Base-by-base conservation (phyloP, 148 eudicot species). In the Rhododendron kiyosumense region DNA sequence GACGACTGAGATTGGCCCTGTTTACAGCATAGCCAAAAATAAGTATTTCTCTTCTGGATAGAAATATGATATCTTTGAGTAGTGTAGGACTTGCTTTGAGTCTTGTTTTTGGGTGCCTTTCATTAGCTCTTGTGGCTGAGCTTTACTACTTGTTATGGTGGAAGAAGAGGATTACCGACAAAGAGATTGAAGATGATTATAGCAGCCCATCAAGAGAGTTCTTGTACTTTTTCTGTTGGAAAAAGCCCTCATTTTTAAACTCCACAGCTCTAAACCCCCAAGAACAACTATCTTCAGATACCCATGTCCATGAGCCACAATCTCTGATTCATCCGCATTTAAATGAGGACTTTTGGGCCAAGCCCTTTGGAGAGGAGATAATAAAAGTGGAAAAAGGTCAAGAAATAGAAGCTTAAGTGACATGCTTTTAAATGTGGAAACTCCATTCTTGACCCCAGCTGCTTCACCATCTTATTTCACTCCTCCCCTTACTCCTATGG, bases 61-160 rank as follows among this genome's bases (percentile, higher is more conserved):
- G 36, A 34, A 34, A 34, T 34, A 95, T 95, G 96, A 94, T 73
- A 88, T 89, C 92, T 90, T 90, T 94, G 84, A 94, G 92, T 84
- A 83, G 87, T 17, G 88, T 95, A 78, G 95, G 96, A 30, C 90
- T 95, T 80, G 96, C 89, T n/a, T 86, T 94, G 81, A 95, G 94
- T 89, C 85, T 93, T 82, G 90, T 93, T 38, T 95, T 94, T 88
- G 92, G 92, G 84, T 92, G 94, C 81, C 89, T 95, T 83, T 67
- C 93, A 51, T 52, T 95, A 81, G 95, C 95, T 76, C 87, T 95
- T 15, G 52, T 95, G 20, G 94, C 91, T 90, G 98, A 94, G 88
- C 85, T 95, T 74, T 94, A 93, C 90, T 95, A 95, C 88, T 89
- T 95, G 84, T 69, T 95, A 74, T 95, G 96, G 96, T 95, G 98